phyloP scores from a whole-genome alignment of 352 stramenopile genomes.

The Phytopythium sindhum region DNA sequence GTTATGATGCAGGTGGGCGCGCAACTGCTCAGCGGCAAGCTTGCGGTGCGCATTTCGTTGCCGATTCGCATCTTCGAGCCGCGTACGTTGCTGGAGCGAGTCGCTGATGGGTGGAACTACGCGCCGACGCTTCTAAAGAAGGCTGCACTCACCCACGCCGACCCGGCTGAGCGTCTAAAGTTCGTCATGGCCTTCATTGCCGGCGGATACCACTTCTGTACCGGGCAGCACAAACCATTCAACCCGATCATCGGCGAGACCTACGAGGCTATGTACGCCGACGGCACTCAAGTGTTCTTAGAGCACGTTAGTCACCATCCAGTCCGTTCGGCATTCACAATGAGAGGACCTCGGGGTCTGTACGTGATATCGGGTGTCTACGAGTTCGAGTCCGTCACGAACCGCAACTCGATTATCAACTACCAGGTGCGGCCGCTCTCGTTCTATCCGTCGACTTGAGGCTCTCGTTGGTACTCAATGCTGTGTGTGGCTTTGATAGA shows the following conservation, averaged over 20 bases:
- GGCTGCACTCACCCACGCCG: conserved; percentile 36
- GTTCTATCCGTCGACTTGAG: neutral
- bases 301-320: conserved; percentile 77
- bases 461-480: neutral
- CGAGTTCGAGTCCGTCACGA: conserved; percentile 72
- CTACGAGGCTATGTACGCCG: conserved; percentile 68
- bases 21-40: conserved; percentile 63
- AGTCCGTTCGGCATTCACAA: conserved; percentile 54
- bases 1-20: conserved; percentile 74
- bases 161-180: conserved; percentile 69
- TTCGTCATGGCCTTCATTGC: conserved; percentile 67
- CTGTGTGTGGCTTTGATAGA: neutral
- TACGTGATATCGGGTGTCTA: conserved; percentile 57
- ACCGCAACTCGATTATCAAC: conserved; percentile 66
- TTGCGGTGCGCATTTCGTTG: conserved; percentile 66
- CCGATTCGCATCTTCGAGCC: conserved; percentile 78
- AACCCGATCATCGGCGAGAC: conserved; percentile 81
- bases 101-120: conserved; percentile 74
- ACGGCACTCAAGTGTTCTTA: conserved; percentile 62
- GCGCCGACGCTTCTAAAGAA: conserved; percentile 74
- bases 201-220: conserved; percentile 67
- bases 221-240: conserved; percentile 76
- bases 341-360: conserved; percentile 41
- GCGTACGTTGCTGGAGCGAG: conserved; percentile 65
- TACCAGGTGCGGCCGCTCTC: conserved; percentile 28